Conservation (phyloP, 331 rosid genomes). For the Pyracantha coccinea region DNA sequence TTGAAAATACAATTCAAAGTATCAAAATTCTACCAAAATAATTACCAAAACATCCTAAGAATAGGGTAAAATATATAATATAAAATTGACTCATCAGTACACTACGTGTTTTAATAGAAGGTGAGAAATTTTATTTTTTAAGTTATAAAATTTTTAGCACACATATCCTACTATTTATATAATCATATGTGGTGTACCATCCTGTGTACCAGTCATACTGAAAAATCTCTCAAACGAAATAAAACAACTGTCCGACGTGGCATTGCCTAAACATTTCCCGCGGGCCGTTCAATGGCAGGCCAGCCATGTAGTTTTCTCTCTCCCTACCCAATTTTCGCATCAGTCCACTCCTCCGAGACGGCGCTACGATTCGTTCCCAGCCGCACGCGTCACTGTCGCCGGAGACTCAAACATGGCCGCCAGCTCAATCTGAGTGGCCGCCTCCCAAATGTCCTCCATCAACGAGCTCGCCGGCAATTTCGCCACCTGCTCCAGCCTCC, state of each 20-base stretch:
- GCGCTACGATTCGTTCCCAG: neutral
- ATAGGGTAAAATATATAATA: too few species aligned
- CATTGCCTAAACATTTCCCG: neutral
- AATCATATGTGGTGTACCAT: too few species aligned
- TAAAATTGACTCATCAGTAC: too few species aligned
- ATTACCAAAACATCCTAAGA: too few species aligned
- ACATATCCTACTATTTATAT: too few species aligned
- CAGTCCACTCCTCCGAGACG: neutral
- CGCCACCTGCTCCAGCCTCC: conserved; percentile 67
- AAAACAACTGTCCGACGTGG: neutral
- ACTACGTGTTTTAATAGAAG: too few species aligned
- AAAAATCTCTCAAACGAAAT: too few species aligned
- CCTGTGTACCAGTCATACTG: too few species aligned
- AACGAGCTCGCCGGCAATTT: conserved; percentile 68
- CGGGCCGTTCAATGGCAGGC: neutral
- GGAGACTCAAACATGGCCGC: conserved; percentile 47
- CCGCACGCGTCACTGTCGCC: conserved; percentile 7
- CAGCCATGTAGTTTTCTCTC: conserved; percentile 9
- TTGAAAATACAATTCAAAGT: too few species aligned
- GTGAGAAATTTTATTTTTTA: too few species aligned
- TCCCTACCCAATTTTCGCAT: neutral
- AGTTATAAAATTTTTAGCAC: too few species aligned
- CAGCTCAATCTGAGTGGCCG: conserved; percentile 73
- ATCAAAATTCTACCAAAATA: too few species aligned
- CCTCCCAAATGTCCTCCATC: conserved; percentile 87